Conservation (phyloP, 768 basidiomycete genomes). For the Rhodosporidiobolus odoratus region DNA sequence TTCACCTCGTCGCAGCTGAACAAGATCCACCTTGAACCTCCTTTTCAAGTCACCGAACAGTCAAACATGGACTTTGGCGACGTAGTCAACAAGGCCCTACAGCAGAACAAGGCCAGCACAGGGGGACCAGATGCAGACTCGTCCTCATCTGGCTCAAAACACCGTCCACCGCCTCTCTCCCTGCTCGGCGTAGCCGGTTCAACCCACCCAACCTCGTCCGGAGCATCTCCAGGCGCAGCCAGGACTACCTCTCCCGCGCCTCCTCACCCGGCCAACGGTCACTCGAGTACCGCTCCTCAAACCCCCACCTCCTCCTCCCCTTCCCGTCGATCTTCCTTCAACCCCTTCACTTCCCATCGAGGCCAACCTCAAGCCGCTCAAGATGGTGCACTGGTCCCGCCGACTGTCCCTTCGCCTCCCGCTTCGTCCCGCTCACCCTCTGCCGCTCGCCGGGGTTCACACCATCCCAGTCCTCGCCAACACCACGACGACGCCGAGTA, state of each 20-base stretch:
- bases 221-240: not conserved
- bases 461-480: not conserved
- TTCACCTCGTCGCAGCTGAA: not conserved
- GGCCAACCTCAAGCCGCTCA: not conserved
- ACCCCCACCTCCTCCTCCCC: not conserved
- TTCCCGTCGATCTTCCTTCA: not conserved
- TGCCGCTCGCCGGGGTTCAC: not conserved
- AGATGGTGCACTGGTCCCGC: not conserved
- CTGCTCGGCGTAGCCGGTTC: not conserved
- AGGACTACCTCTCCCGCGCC: not conserved
- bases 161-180: not conserved
- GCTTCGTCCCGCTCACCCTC: not conserved
- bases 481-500: not conserved
- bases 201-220: not conserved
- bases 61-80: constrained; percentile 24
- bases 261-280: not conserved
- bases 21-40: not conserved
- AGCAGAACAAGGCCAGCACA: not conserved
- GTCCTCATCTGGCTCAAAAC: not conserved
- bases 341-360: not conserved
- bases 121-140: not conserved
- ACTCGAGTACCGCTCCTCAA: not conserved
- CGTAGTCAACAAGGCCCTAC: constrained; percentile 15
- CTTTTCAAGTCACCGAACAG: not conserved
- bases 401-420: not conserved